Conservation (phyloP, 2,329 filamentous ascomycete genomes). For the Bimuria novae-zelandiae region DNA sequence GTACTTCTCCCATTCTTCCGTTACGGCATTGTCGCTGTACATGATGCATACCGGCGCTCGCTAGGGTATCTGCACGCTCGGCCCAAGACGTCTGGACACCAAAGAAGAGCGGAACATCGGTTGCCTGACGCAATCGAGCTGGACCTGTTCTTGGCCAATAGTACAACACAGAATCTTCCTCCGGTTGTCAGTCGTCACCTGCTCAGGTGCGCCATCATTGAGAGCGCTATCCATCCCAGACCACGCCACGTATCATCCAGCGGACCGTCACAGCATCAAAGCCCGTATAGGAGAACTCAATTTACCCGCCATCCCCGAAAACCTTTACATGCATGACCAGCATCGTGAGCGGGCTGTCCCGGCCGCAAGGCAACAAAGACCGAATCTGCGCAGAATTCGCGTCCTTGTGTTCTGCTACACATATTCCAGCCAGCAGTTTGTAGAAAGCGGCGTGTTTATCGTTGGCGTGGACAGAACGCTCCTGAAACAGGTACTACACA, state of each 20-base stretch:
- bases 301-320: slow-evolving; percentile 2
- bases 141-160: background rate
- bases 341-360: no score
- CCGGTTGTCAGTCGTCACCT: background rate
- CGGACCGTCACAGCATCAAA: background rate
- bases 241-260: slow-evolving; percentile 1
- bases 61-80: background rate
- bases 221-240: background rate
- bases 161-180: background rate
- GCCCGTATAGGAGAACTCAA: background rate
- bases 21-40: background rate
- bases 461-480: no score
- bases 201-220: background rate
- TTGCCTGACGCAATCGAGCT: background rate
- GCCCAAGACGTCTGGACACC: background rate
- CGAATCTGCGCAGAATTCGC: background rate
- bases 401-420: no score
- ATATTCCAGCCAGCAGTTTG: no score
- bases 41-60: background rate
- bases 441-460: no score
- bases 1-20: background rate
- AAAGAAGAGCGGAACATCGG: background rate
- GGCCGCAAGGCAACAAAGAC: no score
- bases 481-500: background rate
- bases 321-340: background rate